Evolutionary conservation across 768 basidiomycete genomes (phyloP).

Genomic region (Lentinula edodes): DNA sequence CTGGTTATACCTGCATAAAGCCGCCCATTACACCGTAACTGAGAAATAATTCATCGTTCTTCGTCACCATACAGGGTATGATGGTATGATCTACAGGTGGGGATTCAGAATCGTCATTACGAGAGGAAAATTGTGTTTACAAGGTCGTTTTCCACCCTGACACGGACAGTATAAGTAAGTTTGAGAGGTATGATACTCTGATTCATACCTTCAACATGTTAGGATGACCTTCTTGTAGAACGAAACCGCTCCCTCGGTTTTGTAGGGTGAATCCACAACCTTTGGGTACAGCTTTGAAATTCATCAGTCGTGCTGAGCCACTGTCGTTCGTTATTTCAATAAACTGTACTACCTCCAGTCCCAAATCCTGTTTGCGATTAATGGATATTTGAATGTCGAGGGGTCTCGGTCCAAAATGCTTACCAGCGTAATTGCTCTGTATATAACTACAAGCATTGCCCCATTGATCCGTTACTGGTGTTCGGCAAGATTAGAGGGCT

Average conservation of each 20-base stretch:
- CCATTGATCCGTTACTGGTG: conserved; percentile 75
- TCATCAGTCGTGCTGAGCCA: not conserved
- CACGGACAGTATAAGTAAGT: not conserved
- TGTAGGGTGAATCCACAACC: conserved; percentile 97
- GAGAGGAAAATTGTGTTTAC: conserved; percentile 28
- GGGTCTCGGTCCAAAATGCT: not conserved
- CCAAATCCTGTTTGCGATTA: conserved; percentile 63
- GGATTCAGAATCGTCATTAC: not conserved
- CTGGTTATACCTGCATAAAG: conserved; percentile 67
- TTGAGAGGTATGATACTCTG: not conserved
- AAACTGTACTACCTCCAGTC: conserved; percentile 54
- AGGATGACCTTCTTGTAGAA: conserved; percentile 73
- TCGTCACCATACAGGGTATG: conserved; percentile 82
- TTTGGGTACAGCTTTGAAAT: conserved; percentile 69
- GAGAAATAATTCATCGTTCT: conserved; percentile 77
- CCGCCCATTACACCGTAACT: conserved; percentile 92
- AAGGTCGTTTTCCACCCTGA: conserved; percentile 75
- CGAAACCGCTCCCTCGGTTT: conserved; percentile 86
- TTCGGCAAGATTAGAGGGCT: not conserved
- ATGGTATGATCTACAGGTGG: conserved; percentile 67
- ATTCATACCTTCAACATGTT: conserved; percentile 67
- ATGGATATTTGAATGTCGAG: not conserved
- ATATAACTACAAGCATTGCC: conserved; percentile 89
- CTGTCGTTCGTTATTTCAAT: conserved; percentile 10
- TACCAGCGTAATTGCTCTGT: conserved; percentile 83